A percentile compares a stretch with the other conserved stretches of the same genome.
Conservation (phyloP, 345 rosid species). For the Melaleuca quinquenervia region DNA sequence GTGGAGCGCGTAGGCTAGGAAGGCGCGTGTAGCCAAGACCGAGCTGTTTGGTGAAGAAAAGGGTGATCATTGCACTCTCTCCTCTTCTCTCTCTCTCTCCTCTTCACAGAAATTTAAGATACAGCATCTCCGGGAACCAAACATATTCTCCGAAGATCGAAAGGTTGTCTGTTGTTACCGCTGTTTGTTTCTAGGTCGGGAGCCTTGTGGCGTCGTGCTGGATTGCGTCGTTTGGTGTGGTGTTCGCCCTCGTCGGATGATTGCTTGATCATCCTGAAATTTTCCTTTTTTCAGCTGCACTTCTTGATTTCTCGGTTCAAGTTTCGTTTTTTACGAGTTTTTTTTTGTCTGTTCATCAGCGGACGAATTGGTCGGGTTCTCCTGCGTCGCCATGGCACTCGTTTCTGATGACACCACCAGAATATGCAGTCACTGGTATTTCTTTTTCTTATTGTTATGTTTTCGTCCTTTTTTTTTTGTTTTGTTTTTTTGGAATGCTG, state of each 20-base stretch:
- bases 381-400: constrained; percentile 32
- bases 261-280: background rate
- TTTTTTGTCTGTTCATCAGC: background rate
- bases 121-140: background rate
- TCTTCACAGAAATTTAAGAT: background rate
- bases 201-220: background rate
- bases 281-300: background rate
- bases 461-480: background rate
- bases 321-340: background rate
- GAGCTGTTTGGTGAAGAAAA: background rate
- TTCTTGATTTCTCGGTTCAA: background rate
- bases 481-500: background rate
- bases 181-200: background rate
- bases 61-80: background rate
- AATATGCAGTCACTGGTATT: constrained; percentile 82
- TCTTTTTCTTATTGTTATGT: background rate
- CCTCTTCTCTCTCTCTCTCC: background rate
- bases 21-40: background rate
- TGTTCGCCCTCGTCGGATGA: background rate
- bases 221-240: background rate
- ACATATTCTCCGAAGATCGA: background rate
- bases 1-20: background rate
- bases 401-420: constrained; percentile 51
- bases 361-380: background rate
- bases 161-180: background rate